Base-by-base conservation (phyloP, 2,329 filamentous ascomycete species). In the Colletotrichum karsti region DNA sequence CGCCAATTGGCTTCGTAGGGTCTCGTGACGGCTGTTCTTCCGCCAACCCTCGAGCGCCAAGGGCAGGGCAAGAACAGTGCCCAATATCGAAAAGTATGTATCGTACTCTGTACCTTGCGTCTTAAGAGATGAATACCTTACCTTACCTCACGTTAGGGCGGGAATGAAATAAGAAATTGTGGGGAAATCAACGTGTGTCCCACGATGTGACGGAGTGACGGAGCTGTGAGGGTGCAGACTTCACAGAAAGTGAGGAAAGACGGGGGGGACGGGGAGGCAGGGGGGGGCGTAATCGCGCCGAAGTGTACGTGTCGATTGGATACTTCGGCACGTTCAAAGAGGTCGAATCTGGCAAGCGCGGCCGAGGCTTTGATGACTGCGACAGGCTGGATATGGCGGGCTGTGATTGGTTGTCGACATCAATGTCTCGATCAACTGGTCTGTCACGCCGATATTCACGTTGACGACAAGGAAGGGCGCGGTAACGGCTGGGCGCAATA, bases 151-250 rank as follows among this genome's bases (percentile, higher is more conserved):
- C n/a, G n/a, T n/a, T 8, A 35, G 33, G 55, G 44, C 55, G 56
- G 51, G 50, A 69, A 57, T 53, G 51, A 42, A 63, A 53, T 58
- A 57, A 63, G 59, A 37, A 51, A 56, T 56, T 69, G 63, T 68
- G 65, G 65, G 65, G 65, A 54, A 64, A 46, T 10, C 44, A 60
- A 44, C 33, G 35, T 59, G 65, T 50, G 60, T 41, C 46, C 65
- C 61, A 48, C 60, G 61, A 54, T 46, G 46, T 64, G 53, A 68
- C 61, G 41, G 62, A 62, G 46, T 64, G 44, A 68, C 61, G 62
- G 66, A 56, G n/a, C n/a, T n/a, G n/a, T n/a, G n/a, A n/a, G 42
- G 44, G 44, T 56, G 35, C 50, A 51, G 62, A 62, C 28, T 18
- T 48, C 44, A 42, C 33, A n/a, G 41, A 57, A 62, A 67, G 55